Conservation (phyloP, 768 basidiomycete species). For the Boletus vinaceobasis region DNA sequence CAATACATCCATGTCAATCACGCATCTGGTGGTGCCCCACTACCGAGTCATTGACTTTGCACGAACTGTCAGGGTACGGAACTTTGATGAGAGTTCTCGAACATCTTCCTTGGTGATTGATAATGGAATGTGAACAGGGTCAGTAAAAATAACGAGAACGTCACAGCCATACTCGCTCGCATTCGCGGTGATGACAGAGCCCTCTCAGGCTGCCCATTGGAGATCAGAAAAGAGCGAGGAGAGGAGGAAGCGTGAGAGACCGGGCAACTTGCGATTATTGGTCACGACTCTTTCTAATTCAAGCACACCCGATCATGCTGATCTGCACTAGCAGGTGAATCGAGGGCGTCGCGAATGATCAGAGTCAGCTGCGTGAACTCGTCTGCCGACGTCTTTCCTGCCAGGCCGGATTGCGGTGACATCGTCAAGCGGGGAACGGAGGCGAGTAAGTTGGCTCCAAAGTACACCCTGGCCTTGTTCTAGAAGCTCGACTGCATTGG, state of each 20-base stretch:
- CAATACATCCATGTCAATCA: neutral
- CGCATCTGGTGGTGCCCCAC: no score
- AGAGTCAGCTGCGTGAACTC: neutral
- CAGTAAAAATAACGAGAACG: neutral
- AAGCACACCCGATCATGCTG: neutral
- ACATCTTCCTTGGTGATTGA: neutral
- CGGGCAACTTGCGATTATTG: neutral
- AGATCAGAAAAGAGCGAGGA: no score
- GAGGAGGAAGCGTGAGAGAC: neutral
- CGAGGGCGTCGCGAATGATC: no score
- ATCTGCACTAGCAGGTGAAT: no score
- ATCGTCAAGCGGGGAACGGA: neutral
- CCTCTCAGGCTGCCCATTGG: no score
- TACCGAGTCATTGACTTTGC: no score
- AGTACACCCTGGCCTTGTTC: neutral
- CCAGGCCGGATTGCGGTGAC: neutral
- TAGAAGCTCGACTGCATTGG: neutral
- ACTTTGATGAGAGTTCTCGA: neutral
- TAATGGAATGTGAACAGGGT: neutral
- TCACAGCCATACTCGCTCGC: neutral
- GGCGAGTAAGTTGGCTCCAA: neutral
- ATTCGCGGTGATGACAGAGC: neutral
- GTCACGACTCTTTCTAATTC: neutral
- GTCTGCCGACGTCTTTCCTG: neutral
- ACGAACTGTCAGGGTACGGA: neutral